phyloP scores from a whole-genome alignment of 768 basidiomycete species.

The Termitomyces sp. region DNA sequence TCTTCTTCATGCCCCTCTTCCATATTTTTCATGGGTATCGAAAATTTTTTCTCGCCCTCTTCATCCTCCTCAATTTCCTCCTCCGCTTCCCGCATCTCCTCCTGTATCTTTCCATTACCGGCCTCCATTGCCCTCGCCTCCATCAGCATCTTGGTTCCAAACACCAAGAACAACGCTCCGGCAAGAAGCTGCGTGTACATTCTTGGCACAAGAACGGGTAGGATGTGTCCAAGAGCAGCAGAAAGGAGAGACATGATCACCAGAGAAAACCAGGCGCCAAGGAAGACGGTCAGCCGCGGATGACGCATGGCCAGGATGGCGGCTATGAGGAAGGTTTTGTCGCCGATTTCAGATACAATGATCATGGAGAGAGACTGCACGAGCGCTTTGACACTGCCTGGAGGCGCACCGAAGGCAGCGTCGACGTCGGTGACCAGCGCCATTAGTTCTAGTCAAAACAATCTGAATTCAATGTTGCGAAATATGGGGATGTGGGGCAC shows the following conservation, averaged over 20 bases:
- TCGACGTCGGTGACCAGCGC: background rate
- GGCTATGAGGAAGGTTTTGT: slow-evolving; percentile 91
- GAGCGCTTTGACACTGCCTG: slow-evolving; percentile 49
- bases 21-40: slow-evolving; percentile 66
- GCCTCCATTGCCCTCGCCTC: slow-evolving; percentile 79
- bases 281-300: slow-evolving; percentile 79
- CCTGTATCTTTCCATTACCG: slow-evolving; percentile 78
- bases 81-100: slow-evolving; percentile 95
- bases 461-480: background rate
- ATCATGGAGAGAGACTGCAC: slow-evolving; percentile 85
- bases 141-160: slow-evolving; percentile 84
- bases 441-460: background rate
- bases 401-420: slow-evolving; percentile 5
- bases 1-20: slow-evolving; percentile 54
- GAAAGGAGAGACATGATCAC: slow-evolving; percentile 92
- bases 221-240: slow-evolving; percentile 87
- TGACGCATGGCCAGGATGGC: slow-evolving; percentile 90
- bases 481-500: background rate
- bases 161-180: slow-evolving; percentile 80
- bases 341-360: slow-evolving; percentile 89
- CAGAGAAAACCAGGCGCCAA: slow-evolving; percentile 84
- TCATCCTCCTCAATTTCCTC: slow-evolving; percentile 90
- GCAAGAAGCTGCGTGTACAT: slow-evolving; percentile 70
- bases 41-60: slow-evolving; percentile 26
- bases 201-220: slow-evolving; percentile 78